These are phyloP conservation scores for Hortiboletus campestris DNA, from an alignment of 768 basidiomycete genomes.

Conservation along the genomic window DNA sequence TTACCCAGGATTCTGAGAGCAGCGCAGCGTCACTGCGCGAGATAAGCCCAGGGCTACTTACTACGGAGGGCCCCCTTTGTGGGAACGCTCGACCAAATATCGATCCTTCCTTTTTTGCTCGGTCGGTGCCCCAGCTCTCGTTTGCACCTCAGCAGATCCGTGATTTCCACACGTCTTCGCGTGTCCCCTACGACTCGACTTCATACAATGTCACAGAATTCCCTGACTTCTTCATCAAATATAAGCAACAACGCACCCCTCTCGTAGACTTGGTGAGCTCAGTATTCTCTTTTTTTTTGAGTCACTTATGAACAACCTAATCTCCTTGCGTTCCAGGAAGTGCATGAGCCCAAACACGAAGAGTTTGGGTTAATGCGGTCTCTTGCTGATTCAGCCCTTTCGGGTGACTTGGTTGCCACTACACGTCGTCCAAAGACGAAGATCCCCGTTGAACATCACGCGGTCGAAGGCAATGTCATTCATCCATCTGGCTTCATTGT, in stretches of 20 bases:
- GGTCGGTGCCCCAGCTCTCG: not conserved
- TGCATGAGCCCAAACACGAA: slow-evolving; percentile 1
- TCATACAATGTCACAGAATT: slow-evolving; percentile 28
- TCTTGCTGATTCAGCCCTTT: slow-evolving; percentile 19
- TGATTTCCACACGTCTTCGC: slow-evolving; percentile 24
- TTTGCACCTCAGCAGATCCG: slow-evolving; percentile 15
- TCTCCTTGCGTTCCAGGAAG: not conserved
- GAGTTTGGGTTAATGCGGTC: slow-evolving; percentile 23
- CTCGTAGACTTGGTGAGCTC: slow-evolving; percentile 8
- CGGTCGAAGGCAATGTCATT: slow-evolving; percentile 13
- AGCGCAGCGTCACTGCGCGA: not conserved
- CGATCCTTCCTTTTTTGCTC: not conserved
- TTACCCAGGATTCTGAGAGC: not conserved
- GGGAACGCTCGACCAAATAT: not conserved
- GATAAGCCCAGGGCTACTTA: not conserved
- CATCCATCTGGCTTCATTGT: slow-evolving; percentile 32
- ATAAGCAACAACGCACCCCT: slow-evolving; percentile 21
- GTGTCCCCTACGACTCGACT: slow-evolving; percentile 16
- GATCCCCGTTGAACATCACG: slow-evolving; percentile 27
- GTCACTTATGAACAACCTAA: not conserved
- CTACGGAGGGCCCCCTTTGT: not conserved
- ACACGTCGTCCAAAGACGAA: slow-evolving; percentile 31
- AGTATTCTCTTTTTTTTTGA: fast-evolving
- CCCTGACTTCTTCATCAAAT: slow-evolving; percentile 28
- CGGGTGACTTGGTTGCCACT: slow-evolving; percentile 25